Evolutionary conservation across 306 rosid species (phyloP), one percentile per base, ranked within the genome.

Genomic region (Prunus padus): DNA sequence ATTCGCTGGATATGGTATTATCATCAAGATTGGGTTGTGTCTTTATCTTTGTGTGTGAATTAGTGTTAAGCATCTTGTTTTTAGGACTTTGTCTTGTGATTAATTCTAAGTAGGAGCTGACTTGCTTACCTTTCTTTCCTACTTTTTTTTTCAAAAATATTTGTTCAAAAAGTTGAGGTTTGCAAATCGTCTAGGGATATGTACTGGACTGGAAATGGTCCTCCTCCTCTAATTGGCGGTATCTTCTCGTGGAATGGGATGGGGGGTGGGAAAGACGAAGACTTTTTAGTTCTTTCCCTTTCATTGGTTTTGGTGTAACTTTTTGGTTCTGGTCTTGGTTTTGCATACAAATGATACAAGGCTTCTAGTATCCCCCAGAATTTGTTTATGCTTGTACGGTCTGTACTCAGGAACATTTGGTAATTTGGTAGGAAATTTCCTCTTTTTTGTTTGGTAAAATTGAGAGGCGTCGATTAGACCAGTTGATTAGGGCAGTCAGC

Each of bases 161-260:
- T 40, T 2, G 15, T n/a, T 62, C 15, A 9, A 47, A 71, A 33
- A n/a, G 61, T 80, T 52, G 78, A 71, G 87, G 83, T 79, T 45
- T 59, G 33, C n/a, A 62, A 31, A 42, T 52, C 8, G 57, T 76
- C 3, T 26, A 40, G 86, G 81, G 88, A 85, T 65, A 50, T 76
- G 85, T 6, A 44, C 67, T 68, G 75, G 66, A 33, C 61, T 68
- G 75, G 66, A 73, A 74, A 67, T 52, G 56, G 75, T 56, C 89
- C 82, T 85, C 30, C 56, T 37, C 88, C 82, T 86, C 22, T 72
- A 74, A 31, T 83, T 46, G 86, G 42, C 42, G 42, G 55, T 19
- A 82, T 78, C 84, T 72, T 78, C 66, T 55, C 54, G 75, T 50
- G 55, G 44, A 80, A 44, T 31, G 47, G 23, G 46, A 57, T 13